A percentile compares a stretch with the other conserved stretches of the same genome.
Evolutionary conservation across 2,329 filamentous ascomycete genomes (phyloP).

Genomic region (Alternaria triticimaculans): DNA sequence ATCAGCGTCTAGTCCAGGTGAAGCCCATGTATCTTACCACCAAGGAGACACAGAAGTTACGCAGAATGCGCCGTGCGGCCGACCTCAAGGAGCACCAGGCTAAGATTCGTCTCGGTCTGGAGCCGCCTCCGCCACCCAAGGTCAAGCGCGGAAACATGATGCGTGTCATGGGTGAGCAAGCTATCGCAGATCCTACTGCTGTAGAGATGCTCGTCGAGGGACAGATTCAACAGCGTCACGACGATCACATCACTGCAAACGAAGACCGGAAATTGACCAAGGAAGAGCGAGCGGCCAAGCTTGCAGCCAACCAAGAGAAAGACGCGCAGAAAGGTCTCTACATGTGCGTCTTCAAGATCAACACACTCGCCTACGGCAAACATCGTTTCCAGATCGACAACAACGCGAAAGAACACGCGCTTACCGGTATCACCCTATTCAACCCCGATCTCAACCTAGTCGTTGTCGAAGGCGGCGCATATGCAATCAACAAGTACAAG

Average conservation of each 20-base stretch:
- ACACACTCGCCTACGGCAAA: slow-evolving; percentile 87
- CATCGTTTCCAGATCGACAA: slow-evolving; percentile 92
- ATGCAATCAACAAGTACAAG: slow-evolving; percentile 83
- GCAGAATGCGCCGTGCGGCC: slow-evolving; percentile 87
- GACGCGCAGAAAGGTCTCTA: slow-evolving; percentile 87
- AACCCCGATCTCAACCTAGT: slow-evolving; percentile 88
- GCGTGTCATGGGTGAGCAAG: slow-evolving; percentile 91
- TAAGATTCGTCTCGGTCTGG: slow-evolving; percentile 89
- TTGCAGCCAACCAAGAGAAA: slow-evolving; percentile 80
- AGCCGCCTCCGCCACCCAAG: slow-evolving; percentile 90
- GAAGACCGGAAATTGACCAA: slow-evolving; percentile 87
- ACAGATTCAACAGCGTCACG: slow-evolving; percentile 86
- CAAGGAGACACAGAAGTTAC: slow-evolving; percentile 89
- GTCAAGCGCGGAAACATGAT: slow-evolving; percentile 98
- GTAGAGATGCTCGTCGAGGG: slow-evolving; percentile 93
- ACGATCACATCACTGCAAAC: slow-evolving; percentile 79
- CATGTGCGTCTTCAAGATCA: slow-evolving; percentile 87
- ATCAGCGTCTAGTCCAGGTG: slow-evolving; percentile 76
- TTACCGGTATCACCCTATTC: slow-evolving; percentile 91
- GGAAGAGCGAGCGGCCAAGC: slow-evolving; percentile 84
- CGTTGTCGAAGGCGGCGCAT: slow-evolving; percentile 87
- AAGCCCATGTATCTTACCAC: slow-evolving; percentile 93
- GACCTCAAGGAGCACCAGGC: slow-evolving; percentile 96
- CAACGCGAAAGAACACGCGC: slow-evolving; percentile 86
- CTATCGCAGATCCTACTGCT: slow-evolving; percentile 94